These are phyloP conservation scores for Spongispora temasekensis DNA, from an alignment of 1,284 basidiomycete genomes.

Conservation along the genomic window DNA sequence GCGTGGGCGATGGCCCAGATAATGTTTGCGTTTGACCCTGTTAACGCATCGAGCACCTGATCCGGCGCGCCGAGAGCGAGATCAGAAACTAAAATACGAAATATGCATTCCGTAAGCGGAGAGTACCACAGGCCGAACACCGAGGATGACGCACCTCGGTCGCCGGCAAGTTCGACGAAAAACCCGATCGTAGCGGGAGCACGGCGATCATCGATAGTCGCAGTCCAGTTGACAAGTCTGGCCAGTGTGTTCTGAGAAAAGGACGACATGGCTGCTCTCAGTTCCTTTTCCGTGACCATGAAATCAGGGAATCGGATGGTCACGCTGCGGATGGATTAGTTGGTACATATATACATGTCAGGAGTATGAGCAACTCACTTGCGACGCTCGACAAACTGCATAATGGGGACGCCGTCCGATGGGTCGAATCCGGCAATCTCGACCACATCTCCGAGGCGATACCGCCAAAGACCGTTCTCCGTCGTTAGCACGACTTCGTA, in stretches of 20 bases:
- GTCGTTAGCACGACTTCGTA: background rate
- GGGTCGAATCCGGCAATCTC: background rate
- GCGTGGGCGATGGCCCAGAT: background rate
- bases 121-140: background rate
- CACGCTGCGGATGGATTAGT: constrained; percentile 2
- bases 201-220: constrained; percentile 13
- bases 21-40: constrained; percentile 6
- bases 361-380: background rate
- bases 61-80: background rate
- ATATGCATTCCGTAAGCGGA: background rate
- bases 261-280: constrained; percentile 12
- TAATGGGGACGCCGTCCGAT: background rate
- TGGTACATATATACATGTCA: background rate
- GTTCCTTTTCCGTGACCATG: constrained; percentile 15
- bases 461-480: background rate
- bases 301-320: constrained; percentile 13
- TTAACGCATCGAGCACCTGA: constrained; percentile 7
- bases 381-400: constrained; percentile 3
- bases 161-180: constrained; percentile 19
- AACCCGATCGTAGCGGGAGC: constrained; percentile 18
- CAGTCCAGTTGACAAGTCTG: constrained; percentile 22
- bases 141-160: constrained; percentile 4
- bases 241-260: background rate
- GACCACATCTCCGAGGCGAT: background rate
- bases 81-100: background rate